phyloP scores from a whole-genome alignment of 768 basidiomycete genomes.

The Hirschioporus abietinus region DNA sequence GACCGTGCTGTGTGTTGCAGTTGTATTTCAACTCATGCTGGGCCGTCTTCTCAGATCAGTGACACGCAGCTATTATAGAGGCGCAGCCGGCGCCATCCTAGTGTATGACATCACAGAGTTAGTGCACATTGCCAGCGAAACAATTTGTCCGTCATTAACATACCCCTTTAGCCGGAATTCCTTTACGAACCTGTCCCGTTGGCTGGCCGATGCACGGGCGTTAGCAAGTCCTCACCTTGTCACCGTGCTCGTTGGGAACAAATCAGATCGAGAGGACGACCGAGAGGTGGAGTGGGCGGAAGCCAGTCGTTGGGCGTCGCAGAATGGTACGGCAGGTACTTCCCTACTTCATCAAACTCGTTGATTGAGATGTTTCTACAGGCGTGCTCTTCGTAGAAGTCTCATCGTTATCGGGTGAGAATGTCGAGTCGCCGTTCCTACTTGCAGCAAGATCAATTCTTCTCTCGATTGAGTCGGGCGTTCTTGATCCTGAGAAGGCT shows the following conservation, averaged over 20 bases:
- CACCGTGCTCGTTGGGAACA: constrained; percentile 89
- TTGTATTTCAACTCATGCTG: constrained; percentile 3
- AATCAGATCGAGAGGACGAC: constrained; percentile 91
- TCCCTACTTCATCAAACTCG: background rate
- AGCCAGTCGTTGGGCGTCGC: constrained; percentile 92
- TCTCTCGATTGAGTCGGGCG: constrained; percentile 85
- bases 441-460: constrained; percentile 84
- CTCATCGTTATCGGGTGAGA: constrained; percentile 88
- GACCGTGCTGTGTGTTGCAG: constrained; percentile 14
- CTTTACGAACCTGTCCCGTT: constrained; percentile 76
- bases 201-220: constrained; percentile 92
- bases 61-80: constrained; percentile 93
- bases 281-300: constrained; percentile 95
- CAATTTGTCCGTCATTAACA: background rate
- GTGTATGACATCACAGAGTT: constrained; percentile 93
- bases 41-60: constrained; percentile 53
- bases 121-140: constrained; percentile 17
- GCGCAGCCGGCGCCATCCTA: constrained; percentile 86
- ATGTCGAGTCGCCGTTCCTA: constrained; percentile 90
- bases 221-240: constrained; percentile 90
- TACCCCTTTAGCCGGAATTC: constrained; percentile 65
- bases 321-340: constrained; percentile 63
- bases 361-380: constrained; percentile 26
- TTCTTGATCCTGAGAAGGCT: constrained; percentile 87
- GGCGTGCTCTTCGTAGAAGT: constrained; percentile 92